Evolutionary conservation across 2,329 filamentous ascomycete genomes (phyloP), one percentile per base, ranked within the genome.

Genomic region (Colletotrichum tanaceti): DNA sequence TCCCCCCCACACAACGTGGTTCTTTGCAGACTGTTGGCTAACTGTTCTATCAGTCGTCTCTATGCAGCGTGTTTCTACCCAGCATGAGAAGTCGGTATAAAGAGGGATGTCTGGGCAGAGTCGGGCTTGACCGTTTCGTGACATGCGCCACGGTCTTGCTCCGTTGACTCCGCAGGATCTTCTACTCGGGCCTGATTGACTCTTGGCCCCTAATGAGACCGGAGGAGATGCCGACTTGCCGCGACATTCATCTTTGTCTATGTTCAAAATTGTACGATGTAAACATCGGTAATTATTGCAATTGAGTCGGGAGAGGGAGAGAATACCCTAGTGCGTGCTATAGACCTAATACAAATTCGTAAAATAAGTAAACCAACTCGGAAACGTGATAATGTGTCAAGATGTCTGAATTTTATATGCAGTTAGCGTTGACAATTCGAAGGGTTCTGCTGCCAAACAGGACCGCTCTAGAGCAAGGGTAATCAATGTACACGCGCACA

Each of bases 11-110:
- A 54, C 22, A 16, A 35, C 24, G 52, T 39, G 58, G 46, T 44
- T 11, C 35, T 61, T 22, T 71, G 9, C 47, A 28, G 47, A 52
- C 53, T 20, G 50, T 18, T 28, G 60, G 74, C 87, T 91, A 87
- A 91, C 79, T 1, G 6, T 74, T 78, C 68, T 71, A 75, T 93
- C 44, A 69, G 92, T 96, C 79, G 92, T 97, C 77, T 94, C 92
- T 70, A 87, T 97, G 79, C 93, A 97, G 85, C 92, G 93, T 82
- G 92, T 96, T 73, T 95, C 93, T 63, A 96, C 92, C 71, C 92
- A 96, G 83, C 93, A 97, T 85, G 93, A 97, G 86, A 95, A 94
- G 87, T 92, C 89, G 74, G 85, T 89, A 81, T 94, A 91, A 80
- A 68, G 32, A 52, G 32, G 41, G 11, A 65, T 49, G 22, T 39